Evolutionary conservation across 148 eudicot species (phyloP), one percentile per base, ranked within the genome.

Genomic region (Suaeda aralocaspica): DNA sequence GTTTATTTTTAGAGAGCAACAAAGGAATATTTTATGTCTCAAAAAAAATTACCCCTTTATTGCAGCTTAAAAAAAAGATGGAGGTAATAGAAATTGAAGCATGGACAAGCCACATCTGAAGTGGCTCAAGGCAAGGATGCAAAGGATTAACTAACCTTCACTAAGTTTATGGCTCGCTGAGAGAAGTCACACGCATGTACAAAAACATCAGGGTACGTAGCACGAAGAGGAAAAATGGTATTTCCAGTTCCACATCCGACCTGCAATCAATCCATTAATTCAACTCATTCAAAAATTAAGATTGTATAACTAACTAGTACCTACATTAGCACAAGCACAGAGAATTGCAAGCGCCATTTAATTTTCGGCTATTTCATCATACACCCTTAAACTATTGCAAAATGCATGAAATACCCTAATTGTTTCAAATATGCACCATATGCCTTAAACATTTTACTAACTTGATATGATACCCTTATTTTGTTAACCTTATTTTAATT

Each of bases 231-330:
- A 66, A 84, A 94, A 74, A 91, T 78, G 29, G 97, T 91, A 78
- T 94, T 94, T 77, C 99, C 99, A 73, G 85, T 96, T 69, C 99
- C 99, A 81, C 99, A 94, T 48, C 99, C 99, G 76, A 91, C 88
- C 99, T 94, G 82, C 60, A 59, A 58, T 19, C 58, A 79, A 36
- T 15, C n/a, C 22, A 31, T 42, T 25, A 21, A 67, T 31, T 56
- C 26, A 63, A 42, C 16, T 44, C 30, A 8, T 41, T 2, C 13
- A 33, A 28, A 2, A 39, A 15, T 25, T 24, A 31, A 30, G 49
- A 25, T 50, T 6, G 12, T 2, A 52, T 10, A 52, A 1, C 18
- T 28, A 25, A 39, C 30, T 63, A 42, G 21, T 10, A 41, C 50
- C 19, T 41, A 24, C 19, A 24, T 0, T 41, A 5, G 8, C 50